Conservation (phyloP, 441 rosid species). For the Corymbia citriodora region DNA sequence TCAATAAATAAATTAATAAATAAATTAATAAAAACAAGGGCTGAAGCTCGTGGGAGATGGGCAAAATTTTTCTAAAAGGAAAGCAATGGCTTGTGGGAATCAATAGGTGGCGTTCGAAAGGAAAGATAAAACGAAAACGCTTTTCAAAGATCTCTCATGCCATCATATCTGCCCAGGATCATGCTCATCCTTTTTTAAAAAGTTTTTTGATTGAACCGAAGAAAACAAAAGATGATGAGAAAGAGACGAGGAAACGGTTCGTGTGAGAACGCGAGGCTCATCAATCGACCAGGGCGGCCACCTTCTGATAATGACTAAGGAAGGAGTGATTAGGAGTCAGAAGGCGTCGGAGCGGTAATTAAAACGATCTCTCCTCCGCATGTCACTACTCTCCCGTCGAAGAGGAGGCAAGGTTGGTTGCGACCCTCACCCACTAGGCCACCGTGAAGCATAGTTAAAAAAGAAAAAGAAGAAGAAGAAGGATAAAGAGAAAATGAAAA, state of each 20-base stretch:
- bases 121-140: too few species aligned
- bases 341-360: not conserved
- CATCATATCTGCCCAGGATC: too few species aligned
- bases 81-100: not conserved
- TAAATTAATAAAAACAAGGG: not conserved
- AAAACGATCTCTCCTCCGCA: not conserved
- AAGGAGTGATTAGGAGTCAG: too few species aligned
- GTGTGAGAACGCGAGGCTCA: not conserved
- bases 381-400: not conserved
- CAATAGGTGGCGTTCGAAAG: too few species aligned
- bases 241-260: not conserved
- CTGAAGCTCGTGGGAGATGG: not conserved
- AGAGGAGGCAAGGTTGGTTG: not conserved
- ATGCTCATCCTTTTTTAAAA: not conserved
- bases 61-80: not conserved
- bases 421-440: not conserved
- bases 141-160: too few species aligned
- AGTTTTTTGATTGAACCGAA: not conserved
- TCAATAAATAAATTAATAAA: too few species aligned
- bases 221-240: not conserved
- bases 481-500: fast-evolving
- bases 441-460: not conserved
- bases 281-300: too few species aligned
- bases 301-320: too few species aligned
- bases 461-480: too few species aligned